phyloP scores from a whole-genome alignment of 169 alveolate species.

The Plasmodium gaboni region DNA sequence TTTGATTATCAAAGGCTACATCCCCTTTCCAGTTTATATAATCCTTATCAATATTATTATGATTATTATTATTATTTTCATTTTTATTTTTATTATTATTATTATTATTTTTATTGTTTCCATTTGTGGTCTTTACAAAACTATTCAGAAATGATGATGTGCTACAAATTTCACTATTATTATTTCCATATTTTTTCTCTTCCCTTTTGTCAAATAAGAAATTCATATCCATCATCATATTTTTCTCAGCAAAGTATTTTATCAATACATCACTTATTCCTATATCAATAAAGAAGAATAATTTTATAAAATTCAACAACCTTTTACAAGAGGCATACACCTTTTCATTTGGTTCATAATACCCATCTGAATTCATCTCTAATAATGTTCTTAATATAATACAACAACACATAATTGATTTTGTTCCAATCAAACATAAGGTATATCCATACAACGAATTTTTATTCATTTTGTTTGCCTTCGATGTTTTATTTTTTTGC shows the following conservation, averaged over 20 bases:
- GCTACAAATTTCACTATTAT: too few relatives aligned
- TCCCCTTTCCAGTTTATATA: too few relatives aligned
- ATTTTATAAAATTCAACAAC: constrained; percentile 74
- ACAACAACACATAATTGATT: constrained; percentile 78
- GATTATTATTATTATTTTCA: not conserved
- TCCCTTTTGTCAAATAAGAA: not conserved
- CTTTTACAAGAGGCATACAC: constrained; percentile 54
- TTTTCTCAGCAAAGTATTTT: constrained; percentile 8
- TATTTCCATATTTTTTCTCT: not conserved
- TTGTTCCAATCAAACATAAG: constrained; percentile 77
- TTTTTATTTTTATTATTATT: constrained; percentile 8
- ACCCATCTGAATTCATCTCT: constrained; percentile 76
- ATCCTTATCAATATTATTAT: too few relatives aligned
- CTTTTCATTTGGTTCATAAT: constrained; percentile 38
- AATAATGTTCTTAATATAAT: constrained; percentile 76
- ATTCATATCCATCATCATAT: constrained; percentile 18
- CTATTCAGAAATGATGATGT: constrained; percentile 30
- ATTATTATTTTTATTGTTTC: not conserved
- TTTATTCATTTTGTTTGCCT: constrained; percentile 5
- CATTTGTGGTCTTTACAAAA: constrained; percentile 9
- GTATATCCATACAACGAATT: constrained; percentile 61
- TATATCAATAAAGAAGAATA: constrained; percentile 77
- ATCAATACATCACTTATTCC: constrained; percentile 67
- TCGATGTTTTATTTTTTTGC: not conserved
- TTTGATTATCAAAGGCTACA: too few relatives aligned